Evolutionary conservation across 108 stramenopile genomes (phyloP).

Genomic region (Nannochloropsis gaditana): DNA sequence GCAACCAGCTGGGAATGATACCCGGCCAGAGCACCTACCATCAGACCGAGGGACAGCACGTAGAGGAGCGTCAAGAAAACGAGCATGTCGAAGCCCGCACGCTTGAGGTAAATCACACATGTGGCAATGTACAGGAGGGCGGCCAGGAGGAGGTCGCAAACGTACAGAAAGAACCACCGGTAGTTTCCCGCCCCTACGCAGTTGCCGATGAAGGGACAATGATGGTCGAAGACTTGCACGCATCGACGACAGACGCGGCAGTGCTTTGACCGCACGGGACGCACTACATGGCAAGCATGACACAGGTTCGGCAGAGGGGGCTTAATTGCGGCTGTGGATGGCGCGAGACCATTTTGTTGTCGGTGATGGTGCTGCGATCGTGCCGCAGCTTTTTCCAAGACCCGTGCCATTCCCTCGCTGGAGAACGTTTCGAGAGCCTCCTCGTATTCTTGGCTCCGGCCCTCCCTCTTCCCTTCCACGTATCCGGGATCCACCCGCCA

Average conservation of each 20-base stretch:
- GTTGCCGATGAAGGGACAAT: constrained; percentile 93
- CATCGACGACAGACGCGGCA: constrained; percentile 74
- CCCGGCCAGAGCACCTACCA: constrained; percentile 60
- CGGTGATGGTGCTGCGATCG: background rate
- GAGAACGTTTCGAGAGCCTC: constrained; percentile 65
- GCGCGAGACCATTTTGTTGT: background rate
- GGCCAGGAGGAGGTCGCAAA: constrained; percentile 59
- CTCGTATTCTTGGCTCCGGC: constrained; percentile 59
- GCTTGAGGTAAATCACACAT: constrained; percentile 56
- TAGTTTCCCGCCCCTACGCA: constrained; percentile 93
- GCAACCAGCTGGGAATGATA: constrained; percentile 80
- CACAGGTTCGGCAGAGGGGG: constrained; percentile 58
- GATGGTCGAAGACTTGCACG: constrained; percentile 92
- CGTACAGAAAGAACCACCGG: constrained; percentile 76
- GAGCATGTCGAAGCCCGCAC: constrained; percentile 52
- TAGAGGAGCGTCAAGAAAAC: constrained; percentile 46
- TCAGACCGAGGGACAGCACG: constrained; percentile 54
- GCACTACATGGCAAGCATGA: constrained; percentile 85
- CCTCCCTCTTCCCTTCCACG: constrained; percentile 47
- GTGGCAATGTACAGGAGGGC: constrained; percentile 55
- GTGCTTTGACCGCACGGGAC: constrained; percentile 88
- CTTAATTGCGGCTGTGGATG: background rate
- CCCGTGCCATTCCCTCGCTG: constrained; percentile 46
- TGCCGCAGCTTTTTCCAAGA: constrained; percentile 16
- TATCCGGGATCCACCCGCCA: constrained; percentile 67